Evolutionary conservation across 345 rosid genomes (phyloP), one percentile per base, ranked within the genome.

Genomic region (Nasturtium officinale): DNA sequence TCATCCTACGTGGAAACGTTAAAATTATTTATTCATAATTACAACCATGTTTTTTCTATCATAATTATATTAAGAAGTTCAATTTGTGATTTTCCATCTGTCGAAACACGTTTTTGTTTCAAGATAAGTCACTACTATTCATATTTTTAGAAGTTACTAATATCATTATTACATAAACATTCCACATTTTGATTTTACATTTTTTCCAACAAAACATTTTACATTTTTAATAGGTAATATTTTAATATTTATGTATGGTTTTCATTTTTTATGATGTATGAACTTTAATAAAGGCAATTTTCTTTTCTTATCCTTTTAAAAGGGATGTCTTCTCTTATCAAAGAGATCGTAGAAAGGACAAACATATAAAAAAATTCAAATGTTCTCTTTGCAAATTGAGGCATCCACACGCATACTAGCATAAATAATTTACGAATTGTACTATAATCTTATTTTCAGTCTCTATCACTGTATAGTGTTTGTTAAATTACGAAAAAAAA

Each of bases 1-100:
- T 55, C 6, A 38, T 65, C 72, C 66, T 26, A 74, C 72, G 78
- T 74, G 77, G 69, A 40, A 5, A 50, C 21, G 67, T 51, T 8
- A 13, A 7, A 25, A 6, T 5, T 23, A 23, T 7, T 53, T 7
- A 1, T n/a, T 18, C 46, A 30, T 32, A 58, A 32, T 59, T 59
- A 60, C 59, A 71, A 43, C 46, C 70, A 62, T n/a, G 63, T 63
- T 63, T 61, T 33, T 5, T 7, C 28, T 17, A 59, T 46, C 38
- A 6, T 32, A 8, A 23, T 48, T 4, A 12, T 11, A 67, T 35
- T 17, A 28, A 17, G 10, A 18, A 28, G 43, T 33, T 58, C 58
- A 47, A 25, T 47, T 18, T 26, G 30, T 17, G 16, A 26, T 12
- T 50, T 37, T n/a, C 37, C 67, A 71, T 17, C 61, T 61, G 60